Conservation (phyloP, 2,329 filamentous ascomycete species). For the Botrytis pseudocinerea region DNA sequence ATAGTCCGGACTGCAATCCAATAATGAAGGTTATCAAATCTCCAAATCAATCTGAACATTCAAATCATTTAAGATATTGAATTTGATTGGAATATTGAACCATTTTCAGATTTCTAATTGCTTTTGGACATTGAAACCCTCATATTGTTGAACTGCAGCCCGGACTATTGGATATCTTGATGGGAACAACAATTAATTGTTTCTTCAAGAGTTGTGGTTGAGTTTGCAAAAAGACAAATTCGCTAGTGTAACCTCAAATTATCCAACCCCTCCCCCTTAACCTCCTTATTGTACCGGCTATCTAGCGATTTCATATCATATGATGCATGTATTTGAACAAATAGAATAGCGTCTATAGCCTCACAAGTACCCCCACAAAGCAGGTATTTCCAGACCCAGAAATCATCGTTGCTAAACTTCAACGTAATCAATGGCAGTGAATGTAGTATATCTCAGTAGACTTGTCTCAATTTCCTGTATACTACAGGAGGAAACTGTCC, state of each 20-base stretch:
- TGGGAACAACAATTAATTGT: not conserved
- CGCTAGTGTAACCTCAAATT: not conserved
- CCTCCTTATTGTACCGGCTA: not conserved
- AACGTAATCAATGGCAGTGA: not conserved
- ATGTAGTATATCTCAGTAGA: not conserved
- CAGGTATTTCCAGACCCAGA: not conserved
- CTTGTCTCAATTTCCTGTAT: not conserved
- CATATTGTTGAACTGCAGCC: too few species aligned
- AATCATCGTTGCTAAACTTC: constrained; percentile 2
- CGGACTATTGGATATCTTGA: too few species aligned
- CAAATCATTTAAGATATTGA: too few species aligned
- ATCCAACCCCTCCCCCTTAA: not conserved
- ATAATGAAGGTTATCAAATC: too few species aligned
- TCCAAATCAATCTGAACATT: too few species aligned
- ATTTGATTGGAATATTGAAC: too few species aligned
- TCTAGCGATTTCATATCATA: not conserved
- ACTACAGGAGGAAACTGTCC: not conserved
- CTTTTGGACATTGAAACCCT: too few species aligned
- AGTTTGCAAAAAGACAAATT: not conserved
- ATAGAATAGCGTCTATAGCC: not conserved
- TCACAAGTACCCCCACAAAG: not conserved
- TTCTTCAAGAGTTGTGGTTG: not conserved
- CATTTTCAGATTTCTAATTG: too few species aligned
- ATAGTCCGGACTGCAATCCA: too few species aligned
- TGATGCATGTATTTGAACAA: not conserved